These are phyloP conservation scores for Chaetothyriales sp. DNA, from an alignment of 2,329 filamentous ascomycete genomes.

Conservation along the genomic window DNA sequence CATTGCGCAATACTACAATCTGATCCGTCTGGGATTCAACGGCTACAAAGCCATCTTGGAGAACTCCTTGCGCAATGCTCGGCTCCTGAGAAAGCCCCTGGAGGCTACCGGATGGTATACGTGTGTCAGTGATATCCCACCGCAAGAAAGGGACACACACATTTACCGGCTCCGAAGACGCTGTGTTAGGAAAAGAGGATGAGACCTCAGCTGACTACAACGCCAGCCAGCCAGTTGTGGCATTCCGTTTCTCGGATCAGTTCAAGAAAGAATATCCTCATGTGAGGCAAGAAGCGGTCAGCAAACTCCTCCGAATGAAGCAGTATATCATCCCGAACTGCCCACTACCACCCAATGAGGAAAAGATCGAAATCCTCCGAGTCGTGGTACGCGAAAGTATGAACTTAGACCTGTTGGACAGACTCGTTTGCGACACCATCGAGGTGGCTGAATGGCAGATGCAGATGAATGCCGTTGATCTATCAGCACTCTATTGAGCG, in stretches of 20 bases:
- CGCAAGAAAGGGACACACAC: constrained; percentile 38
- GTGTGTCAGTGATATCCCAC: constrained; percentile 52
- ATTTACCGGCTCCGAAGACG: constrained; percentile 29
- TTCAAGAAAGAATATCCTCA: constrained; percentile 49
- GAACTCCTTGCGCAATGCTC: constrained; percentile 51
- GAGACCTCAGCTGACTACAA: constrained; percentile 49
- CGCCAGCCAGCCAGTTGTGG: constrained; percentile 53
- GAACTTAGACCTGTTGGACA: constrained; percentile 53
- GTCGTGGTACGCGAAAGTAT: constrained; percentile 54
- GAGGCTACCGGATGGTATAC: constrained; percentile 55
- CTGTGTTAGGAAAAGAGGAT: constrained; percentile 28
- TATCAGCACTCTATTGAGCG: constrained; percentile 35
- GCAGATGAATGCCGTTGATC: constrained; percentile 37
- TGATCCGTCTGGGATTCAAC: constrained; percentile 54
- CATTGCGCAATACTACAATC: constrained; percentile 59
- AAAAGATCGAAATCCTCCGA: constrained; percentile 52
- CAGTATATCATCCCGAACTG: constrained; percentile 64
- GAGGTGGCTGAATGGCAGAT: constrained; percentile 49
- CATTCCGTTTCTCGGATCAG: constrained; percentile 49
- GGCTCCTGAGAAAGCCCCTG: constrained; percentile 48
- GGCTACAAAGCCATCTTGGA: constrained; percentile 44
- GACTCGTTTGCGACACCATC: constrained; percentile 48
- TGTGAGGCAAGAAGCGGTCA: constrained; percentile 51
- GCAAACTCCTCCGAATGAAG: constrained; percentile 48
- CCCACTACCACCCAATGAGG: constrained; percentile 48